These are phyloP conservation scores for Spathaspora sp. DNA, from an alignment of 1,139 yeast genomes.

Conservation along the genomic window DNA sequence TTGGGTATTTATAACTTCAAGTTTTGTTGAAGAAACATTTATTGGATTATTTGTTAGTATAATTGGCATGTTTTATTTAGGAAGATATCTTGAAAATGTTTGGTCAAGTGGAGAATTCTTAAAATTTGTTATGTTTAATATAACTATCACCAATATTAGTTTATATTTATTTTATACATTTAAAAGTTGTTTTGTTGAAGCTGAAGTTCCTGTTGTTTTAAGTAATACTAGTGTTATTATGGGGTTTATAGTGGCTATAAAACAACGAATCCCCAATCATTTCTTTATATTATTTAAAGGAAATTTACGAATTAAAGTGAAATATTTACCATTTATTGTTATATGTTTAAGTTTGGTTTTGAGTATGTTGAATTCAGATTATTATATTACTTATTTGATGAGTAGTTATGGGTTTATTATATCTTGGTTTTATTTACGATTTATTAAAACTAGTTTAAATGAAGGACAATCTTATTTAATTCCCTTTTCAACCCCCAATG, in stretches of 20 bases:
- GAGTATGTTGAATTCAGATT: slow-evolving; percentile 25
- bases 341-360: slow-evolving; percentile 19
- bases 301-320: slow-evolving; percentile 36
- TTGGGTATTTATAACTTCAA: slow-evolving; percentile 38
- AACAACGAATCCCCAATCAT: slow-evolving; percentile 46
- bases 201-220: slow-evolving; percentile 40
- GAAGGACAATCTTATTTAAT: slow-evolving; percentile 43
- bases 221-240: slow-evolving; percentile 39
- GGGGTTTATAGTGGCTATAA: slow-evolving; percentile 44
- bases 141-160: slow-evolving; percentile 32
- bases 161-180: slow-evolving; percentile 33
- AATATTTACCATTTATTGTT: slow-evolving; percentile 37
- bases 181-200: slow-evolving; percentile 27
- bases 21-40: slow-evolving; percentile 36
- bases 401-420: slow-evolving; percentile 30
- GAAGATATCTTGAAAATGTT: slow-evolving; percentile 36
- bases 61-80: slow-evolving; percentile 32
- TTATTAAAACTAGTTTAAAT: slow-evolving; percentile 40
- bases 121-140: slow-evolving; percentile 26
- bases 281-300: slow-evolving; percentile 43
- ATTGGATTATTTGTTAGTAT: slow-evolving; percentile 28
- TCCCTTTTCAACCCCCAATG: slow-evolving; percentile 26
- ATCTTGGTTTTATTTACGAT: slow-evolving; percentile 44
- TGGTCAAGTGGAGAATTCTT: slow-evolving; percentile 38
- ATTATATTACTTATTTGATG: slow-evolving; percentile 25